Conservation (phyloP, 805 yeast species). For the Candida germanica region DNA sequence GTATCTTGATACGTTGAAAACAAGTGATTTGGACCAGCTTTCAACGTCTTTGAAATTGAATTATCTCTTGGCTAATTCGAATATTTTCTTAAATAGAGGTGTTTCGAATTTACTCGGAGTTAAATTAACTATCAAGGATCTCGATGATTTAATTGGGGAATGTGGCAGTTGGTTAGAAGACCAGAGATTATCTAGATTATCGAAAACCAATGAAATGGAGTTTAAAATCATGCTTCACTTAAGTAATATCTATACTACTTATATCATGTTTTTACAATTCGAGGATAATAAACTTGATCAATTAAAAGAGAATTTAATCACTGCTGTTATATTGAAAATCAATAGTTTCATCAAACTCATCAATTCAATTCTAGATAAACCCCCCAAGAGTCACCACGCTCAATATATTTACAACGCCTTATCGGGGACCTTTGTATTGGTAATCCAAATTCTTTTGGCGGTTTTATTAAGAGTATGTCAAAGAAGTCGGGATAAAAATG, state of each 20-base stretch:
- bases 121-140: slow-evolving; percentile 17
- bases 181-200: slow-evolving; percentile 14
- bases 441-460: slow-evolving; percentile 12
- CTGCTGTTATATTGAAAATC: slow-evolving; percentile 9
- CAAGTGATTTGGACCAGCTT: slow-evolving; percentile 16
- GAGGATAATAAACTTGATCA: slow-evolving; percentile 23
- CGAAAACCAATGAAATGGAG: slow-evolving; percentile 18
- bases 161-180: slow-evolving; percentile 26
- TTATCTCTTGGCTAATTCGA: slow-evolving; percentile 27
- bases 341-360: slow-evolving; percentile 9
- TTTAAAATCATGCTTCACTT: slow-evolving; percentile 22
- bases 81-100: slow-evolving; percentile 19
- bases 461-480: slow-evolving; percentile 10
- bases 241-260: slow-evolving; percentile 25
- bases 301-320: slow-evolving; percentile 9
- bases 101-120: slow-evolving; percentile 19
- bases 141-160: slow-evolving; percentile 21
- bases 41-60: slow-evolving; percentile 21
- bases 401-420: slow-evolving; percentile 11
- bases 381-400: background rate
- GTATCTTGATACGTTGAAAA: slow-evolving; percentile 15
- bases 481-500: slow-evolving; percentile 9
- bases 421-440: slow-evolving; percentile 7
- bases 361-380: slow-evolving; percentile 1
- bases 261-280: slow-evolving; percentile 31